These are phyloP conservation scores for Dichomitus squalens DNA, from an alignment of 1,284 basidiomycete species.

Conservation along the genomic window DNA sequence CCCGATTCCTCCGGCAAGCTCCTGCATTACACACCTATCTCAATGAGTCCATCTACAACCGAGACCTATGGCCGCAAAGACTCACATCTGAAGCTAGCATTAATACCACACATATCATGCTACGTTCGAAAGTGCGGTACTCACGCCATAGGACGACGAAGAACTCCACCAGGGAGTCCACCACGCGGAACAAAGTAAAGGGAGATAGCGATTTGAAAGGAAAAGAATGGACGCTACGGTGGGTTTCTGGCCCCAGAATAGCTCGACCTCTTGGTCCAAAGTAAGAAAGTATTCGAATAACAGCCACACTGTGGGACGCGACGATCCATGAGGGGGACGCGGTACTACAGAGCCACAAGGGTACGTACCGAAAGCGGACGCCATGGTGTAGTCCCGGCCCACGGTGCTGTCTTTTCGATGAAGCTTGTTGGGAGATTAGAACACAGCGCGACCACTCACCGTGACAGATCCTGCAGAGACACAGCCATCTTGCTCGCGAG, in stretches of 20 bases:
- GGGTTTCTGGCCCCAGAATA: neutral
- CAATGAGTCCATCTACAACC: neutral
- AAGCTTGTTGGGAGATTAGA: too few species aligned
- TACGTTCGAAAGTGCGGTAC: neutral
- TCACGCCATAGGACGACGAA: neutral
- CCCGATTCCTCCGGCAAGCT: neutral
- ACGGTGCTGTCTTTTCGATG: too few species aligned
- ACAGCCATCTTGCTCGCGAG: neutral
- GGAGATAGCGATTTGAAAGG: neutral
- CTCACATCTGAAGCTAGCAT: neutral
- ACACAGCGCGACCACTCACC: too few species aligned
- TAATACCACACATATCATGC: neutral
- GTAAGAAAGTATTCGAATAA: slow-evolving; percentile 1
- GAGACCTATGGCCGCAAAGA: neutral
- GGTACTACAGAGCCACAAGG: neutral
- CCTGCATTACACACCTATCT: neutral
- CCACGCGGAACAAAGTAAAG: neutral
- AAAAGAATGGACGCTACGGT: slow-evolving; percentile 1
- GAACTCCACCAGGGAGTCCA: slow-evolving; percentile 2
- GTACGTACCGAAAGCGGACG: neutral
- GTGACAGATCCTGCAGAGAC: too few species aligned
- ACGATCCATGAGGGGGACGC: neutral
- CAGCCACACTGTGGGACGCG: neutral
- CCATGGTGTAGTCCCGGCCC: neutral
- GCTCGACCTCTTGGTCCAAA: neutral